These are phyloP conservation scores for Kuraishia ogatae DNA, from an alignment of 805 yeast species.

Conservation along the genomic window DNA sequence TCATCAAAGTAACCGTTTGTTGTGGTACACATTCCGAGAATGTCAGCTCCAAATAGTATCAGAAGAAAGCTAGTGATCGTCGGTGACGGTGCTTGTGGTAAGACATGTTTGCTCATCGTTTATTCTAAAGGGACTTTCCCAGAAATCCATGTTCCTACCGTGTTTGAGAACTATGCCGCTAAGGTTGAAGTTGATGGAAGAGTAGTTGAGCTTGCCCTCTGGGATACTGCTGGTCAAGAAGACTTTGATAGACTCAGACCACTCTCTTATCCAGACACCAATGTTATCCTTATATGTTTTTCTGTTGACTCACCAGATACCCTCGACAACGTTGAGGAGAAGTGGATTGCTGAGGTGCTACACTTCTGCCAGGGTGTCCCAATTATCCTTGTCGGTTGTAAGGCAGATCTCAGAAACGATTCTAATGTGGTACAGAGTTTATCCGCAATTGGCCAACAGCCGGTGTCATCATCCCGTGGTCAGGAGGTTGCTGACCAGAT, in stretches of 20 bases:
- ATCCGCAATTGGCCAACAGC: slow-evolving; percentile 67
- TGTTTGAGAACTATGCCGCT: slow-evolving; percentile 94
- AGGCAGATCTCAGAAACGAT: slow-evolving; percentile 81
- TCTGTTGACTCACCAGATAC: slow-evolving; percentile 89
- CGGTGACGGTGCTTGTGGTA: slow-evolving; percentile 39
- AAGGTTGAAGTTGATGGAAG: slow-evolving; percentile 90
- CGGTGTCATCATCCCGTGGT: slow-evolving; percentile 80
- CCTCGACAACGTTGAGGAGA: slow-evolving; percentile 86
- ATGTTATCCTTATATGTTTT: slow-evolving; percentile 85
- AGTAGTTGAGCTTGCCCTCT: slow-evolving; percentile 84
- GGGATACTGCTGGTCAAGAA: slow-evolving; percentile 99
- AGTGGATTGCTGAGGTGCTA: slow-evolving; percentile 89
- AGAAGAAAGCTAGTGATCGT: slow-evolving; percentile 86
- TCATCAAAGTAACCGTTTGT: background rate
- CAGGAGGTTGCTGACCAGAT: slow-evolving; percentile 81
- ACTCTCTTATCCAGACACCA: slow-evolving; percentile 86
- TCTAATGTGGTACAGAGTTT: slow-evolving; percentile 66
- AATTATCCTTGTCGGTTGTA: slow-evolving; percentile 86
- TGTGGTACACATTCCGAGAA: background rate
- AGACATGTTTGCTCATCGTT: slow-evolving; percentile 77
- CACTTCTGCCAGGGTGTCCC: slow-evolving; percentile 94
- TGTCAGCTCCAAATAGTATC: slow-evolving; percentile 21
- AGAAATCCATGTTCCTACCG: slow-evolving; percentile 92
- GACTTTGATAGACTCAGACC: slow-evolving; percentile 94
- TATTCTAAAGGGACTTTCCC: slow-evolving; percentile 87